Evolutionary conservation across 176 grass and related monocot genomes (phyloP).

Genomic region (Saccharum officinarum): DNA sequence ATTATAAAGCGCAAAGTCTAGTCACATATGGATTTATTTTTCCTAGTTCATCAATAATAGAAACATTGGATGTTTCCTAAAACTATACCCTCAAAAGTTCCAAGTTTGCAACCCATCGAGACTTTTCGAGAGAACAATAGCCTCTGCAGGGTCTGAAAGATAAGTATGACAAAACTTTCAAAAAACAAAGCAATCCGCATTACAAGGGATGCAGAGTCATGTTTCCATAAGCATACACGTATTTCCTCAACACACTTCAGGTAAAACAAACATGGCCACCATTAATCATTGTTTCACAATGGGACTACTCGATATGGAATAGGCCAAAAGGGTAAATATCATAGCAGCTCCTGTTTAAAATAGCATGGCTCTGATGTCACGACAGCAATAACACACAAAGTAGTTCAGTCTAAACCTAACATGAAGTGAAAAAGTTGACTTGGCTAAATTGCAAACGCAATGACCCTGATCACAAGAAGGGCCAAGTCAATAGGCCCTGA

Average conservation of each 20-base stretch:
- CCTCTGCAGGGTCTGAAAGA: not conserved
- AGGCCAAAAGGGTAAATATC: not conserved
- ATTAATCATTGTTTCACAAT: not conserved
- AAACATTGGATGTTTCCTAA: conserved; percentile 16
- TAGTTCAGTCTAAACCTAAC: not conserved
- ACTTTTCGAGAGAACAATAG: not conserved
- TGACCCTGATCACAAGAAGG: not conserved
- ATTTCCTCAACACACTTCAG: not conserved
- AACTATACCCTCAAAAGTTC: not conserved
- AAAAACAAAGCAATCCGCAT: conserved; percentile 5
- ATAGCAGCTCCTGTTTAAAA: not conserved
- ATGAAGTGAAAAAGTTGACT: not conserved
- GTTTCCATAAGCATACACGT: not conserved
- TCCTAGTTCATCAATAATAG: conserved; percentile 15
- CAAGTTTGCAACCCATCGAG: not conserved
- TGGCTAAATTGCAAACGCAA: not conserved
- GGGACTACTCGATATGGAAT: not conserved
- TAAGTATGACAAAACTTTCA: not conserved
- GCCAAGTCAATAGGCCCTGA: not conserved
- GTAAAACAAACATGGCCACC: not conserved
- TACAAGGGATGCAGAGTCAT: not conserved
- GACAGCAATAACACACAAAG: not conserved
- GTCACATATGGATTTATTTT: not conserved
- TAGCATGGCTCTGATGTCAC: not conserved
- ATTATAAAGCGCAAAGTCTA: not conserved